These are phyloP conservation scores for Apiotrichum brassicae DNA, from an alignment of 1,284 basidiomycete species.

Conservation along the genomic window DNA sequence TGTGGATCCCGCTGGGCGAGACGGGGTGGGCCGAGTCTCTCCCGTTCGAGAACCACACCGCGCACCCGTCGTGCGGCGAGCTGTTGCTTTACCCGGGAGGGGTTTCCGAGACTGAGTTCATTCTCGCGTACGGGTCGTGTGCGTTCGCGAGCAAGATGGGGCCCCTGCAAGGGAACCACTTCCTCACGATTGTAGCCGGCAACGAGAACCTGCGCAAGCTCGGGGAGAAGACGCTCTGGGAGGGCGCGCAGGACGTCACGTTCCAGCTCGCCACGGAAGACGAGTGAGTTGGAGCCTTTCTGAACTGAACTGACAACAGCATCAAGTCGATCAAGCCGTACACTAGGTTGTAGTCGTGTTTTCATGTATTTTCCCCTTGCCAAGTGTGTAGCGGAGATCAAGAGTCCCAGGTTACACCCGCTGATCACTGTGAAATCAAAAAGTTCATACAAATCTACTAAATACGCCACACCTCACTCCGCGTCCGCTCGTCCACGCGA, in stretches of 20 bases:
- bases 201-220: slow-evolving; percentile 12
- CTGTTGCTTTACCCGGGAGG: slow-evolving; percentile 17
- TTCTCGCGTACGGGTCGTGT: slow-evolving; percentile 13
- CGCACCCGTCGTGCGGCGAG: slow-evolving; percentile 13
- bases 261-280: slow-evolving; percentile 14
- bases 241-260: slow-evolving; percentile 16
- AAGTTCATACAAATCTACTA: not conserved
- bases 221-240: slow-evolving; percentile 17
- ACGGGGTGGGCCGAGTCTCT: slow-evolving; percentile 3
- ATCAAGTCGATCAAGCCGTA: slow-evolving; percentile 1
- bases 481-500: slow-evolving; percentile 38
- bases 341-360: not conserved
- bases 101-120: slow-evolving; percentile 18
- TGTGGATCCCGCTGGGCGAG: slow-evolving; percentile 20
- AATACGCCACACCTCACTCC: slow-evolving; percentile 42
- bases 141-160: slow-evolving; percentile 19
- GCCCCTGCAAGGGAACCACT: slow-evolving; percentile 16
- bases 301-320: not conserved
- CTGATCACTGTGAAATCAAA: not conserved
- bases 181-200: slow-evolving; percentile 14
- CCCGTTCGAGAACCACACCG: slow-evolving; percentile 20
- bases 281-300: slow-evolving; percentile 7
- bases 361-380: too few species aligned
- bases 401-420: too few species aligned
- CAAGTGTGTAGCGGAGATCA: too few species aligned